Evolutionary conservation across 352 stramenopile species (phyloP), one percentile per base, ranked within the genome.

Genomic region (Globisporangium ultimum): DNA sequence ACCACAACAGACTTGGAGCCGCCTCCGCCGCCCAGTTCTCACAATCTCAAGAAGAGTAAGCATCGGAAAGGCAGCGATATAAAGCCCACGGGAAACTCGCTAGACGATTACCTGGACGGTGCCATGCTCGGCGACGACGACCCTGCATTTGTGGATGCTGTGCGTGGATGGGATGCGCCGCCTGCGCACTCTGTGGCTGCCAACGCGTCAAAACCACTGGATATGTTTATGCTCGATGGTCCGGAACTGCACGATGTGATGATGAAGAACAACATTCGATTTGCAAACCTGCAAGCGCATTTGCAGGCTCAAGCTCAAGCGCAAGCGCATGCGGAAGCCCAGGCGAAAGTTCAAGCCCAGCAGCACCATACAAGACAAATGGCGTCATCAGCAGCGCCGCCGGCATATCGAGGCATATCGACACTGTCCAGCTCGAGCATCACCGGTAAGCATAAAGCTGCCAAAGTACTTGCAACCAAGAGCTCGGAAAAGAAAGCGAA

Each of bases 101-200:
- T 81, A 21, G 68, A 78, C 45, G 49, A 46, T 11, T 81, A 81
- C 41, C 53, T 78, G 53, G 47, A 68, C 0, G 59, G 45, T 2
- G 24, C 12, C 9, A n/a, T 54, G 17, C 63, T 76, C 41, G 49
- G 52, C 3, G 48, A 49, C 4, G 53, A 55, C 18, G 43, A 72
- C 10, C 61, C 68, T 43, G 46, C 22, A 20, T 78, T 81, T 48
- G 64, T 77, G 45, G 66, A 78, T 41, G 36, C 70, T 21, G 70
- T 81, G 53, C 67, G 64, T 32, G 70, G 67, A 6, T 81, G 72
- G 72, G 66, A 55, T 7, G 58, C 55, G 7, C 36, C 24, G 24
- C 24, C 5, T 28, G 24, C 5, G 24, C 24, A 28, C 24, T 28
- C 24, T 28, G 24, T 5, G 24, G 24, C 24, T 28, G 24, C 24